These are phyloP conservation scores for Stagonosporopsis rhizophila DNA, from an alignment of 2,329 filamentous ascomycete species.

Conservation along the genomic window DNA sequence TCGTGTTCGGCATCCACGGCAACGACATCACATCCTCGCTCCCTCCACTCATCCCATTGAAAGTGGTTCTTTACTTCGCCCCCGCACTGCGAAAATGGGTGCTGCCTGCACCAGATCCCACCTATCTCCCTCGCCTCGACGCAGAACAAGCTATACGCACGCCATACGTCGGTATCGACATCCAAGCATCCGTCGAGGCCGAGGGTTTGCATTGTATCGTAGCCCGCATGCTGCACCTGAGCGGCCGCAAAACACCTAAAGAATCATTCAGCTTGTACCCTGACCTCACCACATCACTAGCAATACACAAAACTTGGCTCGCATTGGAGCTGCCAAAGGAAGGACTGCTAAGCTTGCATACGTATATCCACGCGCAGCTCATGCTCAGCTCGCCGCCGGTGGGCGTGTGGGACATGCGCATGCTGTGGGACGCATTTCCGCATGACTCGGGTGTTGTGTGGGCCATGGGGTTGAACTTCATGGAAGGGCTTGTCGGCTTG, in stretches of 20 bases:
- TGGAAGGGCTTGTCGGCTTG: constrained; percentile 12
- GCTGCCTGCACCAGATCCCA: constrained; percentile 18
- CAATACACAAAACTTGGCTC: constrained; percentile 31
- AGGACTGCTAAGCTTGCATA: constrained; percentile 23
- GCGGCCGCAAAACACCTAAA: constrained; percentile 7
- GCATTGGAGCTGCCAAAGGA: constrained; percentile 25
- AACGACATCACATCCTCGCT: constrained; percentile 18
- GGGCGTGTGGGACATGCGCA: constrained; percentile 17
- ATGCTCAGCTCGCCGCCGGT: constrained; percentile 19
- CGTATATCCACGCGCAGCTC: constrained; percentile 25
- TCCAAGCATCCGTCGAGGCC: constrained; percentile 21
- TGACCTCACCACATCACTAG: constrained; percentile 16
- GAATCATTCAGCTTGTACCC: constrained; percentile 15
- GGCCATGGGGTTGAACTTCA: constrained; percentile 28
- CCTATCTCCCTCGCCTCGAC: background rate
- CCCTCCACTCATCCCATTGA: constrained; percentile 29
- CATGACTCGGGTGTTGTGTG: constrained; percentile 15
- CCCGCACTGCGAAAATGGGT: constrained; percentile 30
- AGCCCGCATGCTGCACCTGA: constrained; percentile 26
- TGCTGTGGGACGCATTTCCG: constrained; percentile 27
- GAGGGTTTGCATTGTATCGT: constrained; percentile 30
- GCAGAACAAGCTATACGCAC: constrained; percentile 11
- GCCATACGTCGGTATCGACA: constrained; percentile 31
- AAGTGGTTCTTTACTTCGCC: constrained; percentile 30
- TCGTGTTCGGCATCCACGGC: constrained; percentile 31